These are phyloP conservation scores for Alternaria longipes DNA, from an alignment of 2,329 filamentous ascomycete species.

Conservation along the genomic window DNA sequence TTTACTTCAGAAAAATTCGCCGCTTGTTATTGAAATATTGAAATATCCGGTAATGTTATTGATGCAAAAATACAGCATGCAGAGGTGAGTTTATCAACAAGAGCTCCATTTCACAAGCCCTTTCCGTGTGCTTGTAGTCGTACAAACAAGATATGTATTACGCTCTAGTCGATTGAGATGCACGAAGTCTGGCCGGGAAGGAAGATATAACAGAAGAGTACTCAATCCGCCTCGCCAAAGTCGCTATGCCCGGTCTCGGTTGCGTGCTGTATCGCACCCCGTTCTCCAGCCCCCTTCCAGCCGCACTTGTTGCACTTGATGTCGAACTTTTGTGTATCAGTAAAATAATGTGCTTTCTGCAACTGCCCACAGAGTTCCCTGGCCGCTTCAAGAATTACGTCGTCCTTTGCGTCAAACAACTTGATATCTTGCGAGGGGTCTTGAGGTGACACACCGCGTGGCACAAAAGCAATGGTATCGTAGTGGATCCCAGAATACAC, in stretches of 20 bases:
- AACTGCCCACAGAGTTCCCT: slow-evolving; percentile 65
- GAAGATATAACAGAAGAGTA: background rate
- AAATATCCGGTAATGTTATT: background rate
- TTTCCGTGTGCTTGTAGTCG: background rate
- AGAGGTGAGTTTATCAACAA: background rate
- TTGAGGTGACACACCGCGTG: slow-evolving; percentile 64
- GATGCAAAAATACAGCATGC: background rate
- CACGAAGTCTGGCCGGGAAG: background rate
- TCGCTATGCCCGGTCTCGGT: slow-evolving; percentile 61
- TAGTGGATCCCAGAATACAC: slow-evolving; percentile 95
- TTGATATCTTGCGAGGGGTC: slow-evolving; percentile 82
- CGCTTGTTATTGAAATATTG: background rate
- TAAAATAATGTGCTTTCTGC: slow-evolving; percentile 81
- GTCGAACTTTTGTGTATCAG: slow-evolving; percentile 82
- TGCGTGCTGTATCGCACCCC: slow-evolving; percentile 70
- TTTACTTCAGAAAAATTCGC: background rate
- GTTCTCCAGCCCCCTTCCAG: slow-evolving; percentile 73
- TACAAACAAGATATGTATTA: background rate
- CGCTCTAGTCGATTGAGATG: background rate
- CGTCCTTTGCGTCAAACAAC: slow-evolving; percentile 70
- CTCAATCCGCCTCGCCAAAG: slow-evolving; percentile 45
- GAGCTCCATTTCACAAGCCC: background rate
- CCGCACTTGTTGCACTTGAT: slow-evolving; percentile 80
- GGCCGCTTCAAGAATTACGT: slow-evolving; percentile 67
- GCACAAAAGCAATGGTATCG: slow-evolving; percentile 82